Conservation (phyloP, 768 basidiomycete species). For the Jaapia argillacea region DNA sequence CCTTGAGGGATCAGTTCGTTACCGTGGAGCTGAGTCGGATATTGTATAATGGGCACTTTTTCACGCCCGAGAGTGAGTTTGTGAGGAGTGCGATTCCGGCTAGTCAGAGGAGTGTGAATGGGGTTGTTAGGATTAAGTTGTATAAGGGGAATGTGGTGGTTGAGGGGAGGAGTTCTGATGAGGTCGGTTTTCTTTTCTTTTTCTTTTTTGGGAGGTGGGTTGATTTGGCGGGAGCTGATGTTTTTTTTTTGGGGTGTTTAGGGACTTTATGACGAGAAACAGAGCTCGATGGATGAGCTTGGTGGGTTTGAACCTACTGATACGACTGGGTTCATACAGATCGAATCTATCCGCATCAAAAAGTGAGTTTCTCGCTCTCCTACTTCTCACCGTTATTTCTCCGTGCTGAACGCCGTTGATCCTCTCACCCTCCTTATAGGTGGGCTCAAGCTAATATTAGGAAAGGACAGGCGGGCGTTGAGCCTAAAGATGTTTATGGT, state of each 20-base stretch:
- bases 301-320: slow-evolving; percentile 97
- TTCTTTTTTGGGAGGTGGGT: too few species aligned
- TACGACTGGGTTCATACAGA: slow-evolving; percentile 93
- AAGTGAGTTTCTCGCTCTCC: slow-evolving; percentile 45
- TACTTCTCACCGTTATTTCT: background rate
- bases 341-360: slow-evolving; percentile 96
- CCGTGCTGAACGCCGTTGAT: slow-evolving; percentile 2
- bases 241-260: slow-evolving; percentile 15
- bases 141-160: slow-evolving; percentile 96
- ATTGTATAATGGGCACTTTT: slow-evolving; percentile 98
- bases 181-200: slow-evolving; percentile 37
- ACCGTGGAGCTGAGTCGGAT: slow-evolving; percentile 86
- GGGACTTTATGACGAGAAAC: slow-evolving; percentile 91
- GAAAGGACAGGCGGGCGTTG: slow-evolving; percentile 75
- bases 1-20: slow-evolving; percentile 89
- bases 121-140: slow-evolving; percentile 79
- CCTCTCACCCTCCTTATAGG: slow-evolving; percentile 24
- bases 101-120: slow-evolving; percentile 95
- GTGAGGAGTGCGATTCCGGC: slow-evolving; percentile 84
- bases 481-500: slow-evolving; percentile 73
- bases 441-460: slow-evolving; percentile 85
- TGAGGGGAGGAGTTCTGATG: slow-evolving; percentile 83
- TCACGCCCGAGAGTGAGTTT: slow-evolving; percentile 98
- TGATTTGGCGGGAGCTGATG: background rate
- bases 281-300: slow-evolving; percentile 98